Evolutionary conservation across 129 eudicot genomes (phyloP).

Genomic region (Centella asiatica): DNA sequence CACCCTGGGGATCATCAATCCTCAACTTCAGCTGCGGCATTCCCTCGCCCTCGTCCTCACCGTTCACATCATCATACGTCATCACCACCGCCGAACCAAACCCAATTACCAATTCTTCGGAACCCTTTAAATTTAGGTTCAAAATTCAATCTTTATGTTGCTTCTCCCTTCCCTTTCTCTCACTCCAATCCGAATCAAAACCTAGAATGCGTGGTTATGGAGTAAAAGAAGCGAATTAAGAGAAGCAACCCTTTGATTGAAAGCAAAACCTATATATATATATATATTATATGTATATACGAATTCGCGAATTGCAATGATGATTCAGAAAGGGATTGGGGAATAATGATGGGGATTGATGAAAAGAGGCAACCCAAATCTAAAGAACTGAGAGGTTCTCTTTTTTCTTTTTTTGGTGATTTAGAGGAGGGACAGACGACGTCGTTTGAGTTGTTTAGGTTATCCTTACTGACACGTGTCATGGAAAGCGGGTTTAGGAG

Average conservation of each 20-base stretch:
- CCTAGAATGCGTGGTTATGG: not conserved
- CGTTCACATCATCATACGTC: slow-evolving; percentile 22
- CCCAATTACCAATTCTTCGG: not conserved
- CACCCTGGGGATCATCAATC: slow-evolving; percentile 35
- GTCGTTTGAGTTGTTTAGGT: not conserved
- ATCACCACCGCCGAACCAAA: slow-evolving; percentile 17
- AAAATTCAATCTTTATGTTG: not conserved
- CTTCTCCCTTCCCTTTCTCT: not conserved
- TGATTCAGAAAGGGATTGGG: no score
- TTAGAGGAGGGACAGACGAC: not conserved
- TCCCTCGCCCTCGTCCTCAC: slow-evolving; percentile 15
- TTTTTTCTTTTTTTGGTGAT: not conserved
- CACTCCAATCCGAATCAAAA: not conserved
- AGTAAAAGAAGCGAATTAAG: not conserved
- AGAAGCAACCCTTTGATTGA: not conserved
- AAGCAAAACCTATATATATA: not conserved
- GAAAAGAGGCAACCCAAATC: not conserved
- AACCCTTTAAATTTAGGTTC: not conserved
- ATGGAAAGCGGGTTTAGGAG: no score
- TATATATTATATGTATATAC: not conserved
- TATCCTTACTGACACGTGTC: not conserved
- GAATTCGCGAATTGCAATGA: not conserved
- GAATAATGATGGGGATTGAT: no score
- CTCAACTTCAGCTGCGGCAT: slow-evolving; percentile 19
- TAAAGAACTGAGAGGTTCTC: not conserved